Evolutionary conservation across 2,329 filamentous ascomycete genomes (phyloP).

Genomic region (Epicoccum nigrum): DNA sequence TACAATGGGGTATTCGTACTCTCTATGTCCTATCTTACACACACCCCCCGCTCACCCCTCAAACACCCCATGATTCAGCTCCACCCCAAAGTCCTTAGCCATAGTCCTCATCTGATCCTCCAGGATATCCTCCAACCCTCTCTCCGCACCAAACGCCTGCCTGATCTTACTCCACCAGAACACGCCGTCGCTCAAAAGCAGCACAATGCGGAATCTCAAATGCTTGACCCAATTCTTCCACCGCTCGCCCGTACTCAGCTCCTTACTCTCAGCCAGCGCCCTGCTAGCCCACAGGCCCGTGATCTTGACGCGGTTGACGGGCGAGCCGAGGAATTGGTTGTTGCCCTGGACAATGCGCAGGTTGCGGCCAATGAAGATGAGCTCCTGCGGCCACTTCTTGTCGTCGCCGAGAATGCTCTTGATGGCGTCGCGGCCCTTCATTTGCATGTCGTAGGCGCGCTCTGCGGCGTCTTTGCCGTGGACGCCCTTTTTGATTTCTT

Average conservation of each 20-base stretch:
- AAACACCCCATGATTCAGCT: conserved; percentile 87
- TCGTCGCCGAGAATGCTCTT: conserved; percentile 84
- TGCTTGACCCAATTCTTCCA: conserved; percentile 76
- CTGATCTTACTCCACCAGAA: conserved; percentile 82
- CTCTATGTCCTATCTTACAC: too few species aligned
- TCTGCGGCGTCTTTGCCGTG: conserved; percentile 62
- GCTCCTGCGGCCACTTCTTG: conserved; percentile 85
- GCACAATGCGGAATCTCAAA: conserved; percentile 77
- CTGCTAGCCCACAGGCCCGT: conserved; percentile 89
- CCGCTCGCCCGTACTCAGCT: conserved; percentile 67
- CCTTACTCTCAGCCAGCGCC: conserved; percentile 76
- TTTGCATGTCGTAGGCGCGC: conserved; percentile 79
- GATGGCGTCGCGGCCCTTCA: conserved; percentile 72
- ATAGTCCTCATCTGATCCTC: conserved; percentile 86
- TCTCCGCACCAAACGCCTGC: conserved; percentile 76
- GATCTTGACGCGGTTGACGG: conserved; percentile 90
- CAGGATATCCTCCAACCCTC: conserved; percentile 93
- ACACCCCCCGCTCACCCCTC: conserved; percentile 64
- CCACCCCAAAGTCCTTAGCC: conserved; percentile 89
- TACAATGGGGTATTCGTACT: too few species aligned
- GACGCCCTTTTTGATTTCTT: conserved; percentile 61
- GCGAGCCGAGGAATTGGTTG: conserved; percentile 87
- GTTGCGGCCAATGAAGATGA: conserved; percentile 91
- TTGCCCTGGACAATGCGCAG: conserved; percentile 92
- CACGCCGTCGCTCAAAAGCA: conserved; percentile 77